Base-by-base conservation (phyloP, 2,329 filamentous ascomycete genomes). In the Pyrenophora seminiperda region DNA sequence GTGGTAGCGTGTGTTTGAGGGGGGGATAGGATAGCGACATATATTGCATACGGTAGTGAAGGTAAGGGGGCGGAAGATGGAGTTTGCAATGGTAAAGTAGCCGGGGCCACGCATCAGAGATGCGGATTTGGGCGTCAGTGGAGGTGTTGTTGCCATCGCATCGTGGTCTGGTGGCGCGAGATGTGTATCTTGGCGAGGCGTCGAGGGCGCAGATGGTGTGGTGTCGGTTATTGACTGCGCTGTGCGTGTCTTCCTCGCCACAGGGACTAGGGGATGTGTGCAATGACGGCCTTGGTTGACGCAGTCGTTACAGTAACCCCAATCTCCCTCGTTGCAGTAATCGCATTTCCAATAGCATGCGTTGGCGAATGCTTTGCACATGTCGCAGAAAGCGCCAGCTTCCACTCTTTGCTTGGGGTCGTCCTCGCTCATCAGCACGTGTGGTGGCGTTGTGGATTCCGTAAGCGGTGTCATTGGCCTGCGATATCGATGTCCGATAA, bases 331-430 rank as follows among this genome's bases (percentile, higher is more conserved):
- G 63, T 96, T 96, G 75, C 93, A 97, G 19, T 81, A 72, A 51
- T 88, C 84, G 71, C 93, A 97, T 55, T 89, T 86, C 93, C 92
- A 97, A 73, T 90, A 96, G 73, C 90, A 94, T 42, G 87, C 83
- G 63, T 95, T 92, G 0, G 90, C 82, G 77, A 85, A 89, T 0
- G 82, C 78, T 14, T 81, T 77, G 69, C 93, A 97, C 39, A 82
- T 81, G 30, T 88, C 84, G 69, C 93, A 97, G 71, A 97, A 97
- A 5, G 90, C 86, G 15, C 93, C 93, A 43, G 83, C 86, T 71
- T 94, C 85, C 1, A 94, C 75, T 18, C 90, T 79, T 31, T 80
- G 79, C 4, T 78, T 75, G 0, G 90, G 89, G 66, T 92, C 83
- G 27, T 90, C 85, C 5, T 78, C 82, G 2, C 85, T 89, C 56